Conservation (phyloP, 2,329 filamentous ascomycete genomes). For the Lasiodiplodia hormozganensis region DNA sequence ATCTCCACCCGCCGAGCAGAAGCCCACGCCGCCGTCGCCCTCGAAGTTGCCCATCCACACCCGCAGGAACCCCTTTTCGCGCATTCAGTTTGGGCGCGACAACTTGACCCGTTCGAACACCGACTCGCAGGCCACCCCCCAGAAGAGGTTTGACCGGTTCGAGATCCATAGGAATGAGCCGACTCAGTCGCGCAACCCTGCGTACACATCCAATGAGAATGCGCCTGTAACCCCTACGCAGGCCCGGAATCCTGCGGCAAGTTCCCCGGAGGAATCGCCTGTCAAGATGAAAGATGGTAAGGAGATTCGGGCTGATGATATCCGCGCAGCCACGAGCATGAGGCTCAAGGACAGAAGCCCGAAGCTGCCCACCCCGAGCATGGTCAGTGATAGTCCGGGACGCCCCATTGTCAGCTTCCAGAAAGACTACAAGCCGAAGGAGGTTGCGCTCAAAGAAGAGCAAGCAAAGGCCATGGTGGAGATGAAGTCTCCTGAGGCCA, state of each 20-base stretch:
- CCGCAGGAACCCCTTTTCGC: slow-evolving; percentile 71
- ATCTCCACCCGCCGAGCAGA: slow-evolving; percentile 35
- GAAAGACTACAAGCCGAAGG: slow-evolving; percentile 77
- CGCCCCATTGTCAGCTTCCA: slow-evolving; percentile 98
- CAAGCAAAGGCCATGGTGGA: slow-evolving; percentile 40
- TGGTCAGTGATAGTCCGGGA: slow-evolving; percentile 88
- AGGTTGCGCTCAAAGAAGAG: slow-evolving; percentile 72
- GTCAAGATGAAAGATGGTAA: slow-evolving; percentile 75
- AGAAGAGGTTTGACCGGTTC: slow-evolving; percentile 55
- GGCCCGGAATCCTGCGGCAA: slow-evolving; percentile 29
- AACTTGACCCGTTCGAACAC: slow-evolving; percentile 52
- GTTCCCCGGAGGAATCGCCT: slow-evolving; percentile 40
- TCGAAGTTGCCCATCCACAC: slow-evolving; percentile 37
- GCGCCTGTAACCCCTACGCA: slow-evolving; percentile 29
- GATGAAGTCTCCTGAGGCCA: slow-evolving; percentile 19
- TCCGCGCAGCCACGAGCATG: slow-evolving; percentile 89
- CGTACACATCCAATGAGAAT: slow-evolving; percentile 70
- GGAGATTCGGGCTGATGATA: slow-evolving; percentile 86
- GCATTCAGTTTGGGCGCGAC: slow-evolving; percentile 63
- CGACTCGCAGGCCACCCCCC: slow-evolving; percentile 52
- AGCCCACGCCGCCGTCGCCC: slow-evolving; percentile 30
- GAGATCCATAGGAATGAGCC: slow-evolving; percentile 88
- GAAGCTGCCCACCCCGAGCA: slow-evolving; percentile 85
- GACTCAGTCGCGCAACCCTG: slow-evolving; percentile 79
- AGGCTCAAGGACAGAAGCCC: slow-evolving; percentile 83